Evolutionary conservation across 2,329 filamentous ascomycete genomes (phyloP), one percentile per base, ranked within the genome.

Genomic region (Talaromyces sp.): DNA sequence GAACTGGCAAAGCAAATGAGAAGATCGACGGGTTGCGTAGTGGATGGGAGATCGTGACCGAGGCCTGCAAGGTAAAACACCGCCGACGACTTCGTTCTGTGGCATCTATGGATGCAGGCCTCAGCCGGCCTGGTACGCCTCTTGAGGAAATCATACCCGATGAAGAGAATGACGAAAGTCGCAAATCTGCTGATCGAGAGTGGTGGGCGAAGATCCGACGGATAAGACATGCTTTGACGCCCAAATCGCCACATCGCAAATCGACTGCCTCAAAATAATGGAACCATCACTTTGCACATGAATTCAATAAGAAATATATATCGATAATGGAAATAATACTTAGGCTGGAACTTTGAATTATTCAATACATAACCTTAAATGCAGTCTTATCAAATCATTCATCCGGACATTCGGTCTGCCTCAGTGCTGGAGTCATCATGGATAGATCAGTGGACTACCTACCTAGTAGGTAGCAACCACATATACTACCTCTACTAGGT

Each of bases 151-250:
- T 49, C 7, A 43, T 49, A 7, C 60, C 68, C 14, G 73, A 75
- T 22, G 70, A 71, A 46, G 72, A 66, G 43, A 73, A 75, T 16
- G 67, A 70, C 27, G 76, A 72, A 47, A 73, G 73, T 3, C 77
- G 75, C 35, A 82, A 81, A 37, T 79, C 78, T 14, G 87, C 87
- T 66, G 87, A 90, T 55, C 88, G 88, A 69, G 86, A 88, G 70
- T 80, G 87, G 58, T 90, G 87, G 87, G 82, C 86, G n/a, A 81
- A 86, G 60, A 72, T 91, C 57, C 81, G 86, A 63, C 82, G 83
- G 52, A 86, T 91, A 52, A 88, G 88, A 77, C 89, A 86, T 65
- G 72, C 89, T 42, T 85, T 91, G 64, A 85, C 88, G 56, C 79
- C 83, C 5, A 90, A 88, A 69, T 80, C 79, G 1, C 75, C 78